Percentiles rank a stretch among this genome's conserved stretches.
These are phyloP conservation scores for Lizanozyma gosingica DNA, from an alignment of 1,139 yeast species.

Conservation along the genomic window DNA sequence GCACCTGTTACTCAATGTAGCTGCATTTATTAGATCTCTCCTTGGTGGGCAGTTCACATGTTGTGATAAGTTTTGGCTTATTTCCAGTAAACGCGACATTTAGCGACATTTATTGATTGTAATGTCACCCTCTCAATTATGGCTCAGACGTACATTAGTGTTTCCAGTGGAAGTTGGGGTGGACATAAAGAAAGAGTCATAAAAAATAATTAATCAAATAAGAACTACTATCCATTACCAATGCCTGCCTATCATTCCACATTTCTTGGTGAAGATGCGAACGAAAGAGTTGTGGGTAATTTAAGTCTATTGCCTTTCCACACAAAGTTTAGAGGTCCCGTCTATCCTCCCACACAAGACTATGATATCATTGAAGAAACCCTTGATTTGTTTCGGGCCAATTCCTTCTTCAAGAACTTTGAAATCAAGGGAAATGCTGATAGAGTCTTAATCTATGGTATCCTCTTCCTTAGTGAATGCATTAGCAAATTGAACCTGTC, in stretches of 20 bases:
- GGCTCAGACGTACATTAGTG: too few relatives aligned
- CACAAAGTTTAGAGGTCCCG: slow-evolving; percentile 84
- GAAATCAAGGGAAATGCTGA: slow-evolving; percentile 96
- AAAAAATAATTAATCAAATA: too few relatives aligned
- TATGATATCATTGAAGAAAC: slow-evolving; percentile 91
- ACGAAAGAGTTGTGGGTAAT: slow-evolving; percentile 44
- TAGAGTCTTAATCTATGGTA: slow-evolving; percentile 93
- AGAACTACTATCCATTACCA: too few relatives aligned
- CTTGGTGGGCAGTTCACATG: too few relatives aligned
- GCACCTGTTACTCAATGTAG: too few relatives aligned
- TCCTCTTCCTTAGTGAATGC: slow-evolving; percentile 80
- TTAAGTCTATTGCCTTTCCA: slow-evolving; percentile 74
- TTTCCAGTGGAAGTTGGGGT: too few relatives aligned
- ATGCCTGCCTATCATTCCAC: slow-evolving; percentile 90
- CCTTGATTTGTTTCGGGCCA: slow-evolving; percentile 87
- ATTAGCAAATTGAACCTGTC: slow-evolving; percentile 48
- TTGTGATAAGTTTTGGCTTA: too few relatives aligned
- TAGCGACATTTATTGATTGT: too few relatives aligned
- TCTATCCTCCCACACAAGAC: slow-evolving; percentile 72
- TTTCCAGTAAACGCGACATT: too few relatives aligned
- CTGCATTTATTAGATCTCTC: too few relatives aligned
- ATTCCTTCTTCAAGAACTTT: slow-evolving; percentile 91
- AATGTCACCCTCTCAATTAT: too few relatives aligned
- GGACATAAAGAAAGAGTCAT: too few relatives aligned
- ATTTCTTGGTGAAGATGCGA: slow-evolving; percentile 55